Evolutionary conservation across 1,139 yeast genomes (phyloP), one percentile per base, ranked within the genome.

Genomic region (Debaryomyces nepalensis): DNA sequence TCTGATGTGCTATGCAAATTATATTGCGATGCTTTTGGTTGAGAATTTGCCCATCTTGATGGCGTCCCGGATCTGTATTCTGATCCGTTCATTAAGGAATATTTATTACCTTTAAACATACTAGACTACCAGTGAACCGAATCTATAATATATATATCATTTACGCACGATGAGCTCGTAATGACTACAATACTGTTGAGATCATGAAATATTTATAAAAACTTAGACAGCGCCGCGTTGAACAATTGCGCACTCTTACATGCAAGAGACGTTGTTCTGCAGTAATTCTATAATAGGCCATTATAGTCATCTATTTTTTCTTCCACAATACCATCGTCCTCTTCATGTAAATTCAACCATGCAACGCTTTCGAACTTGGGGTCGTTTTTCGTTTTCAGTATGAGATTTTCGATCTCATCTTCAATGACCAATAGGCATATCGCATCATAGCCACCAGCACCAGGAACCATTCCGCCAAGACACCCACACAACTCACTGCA

Each of bases 391-490:
- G 82, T 73, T 3, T 57, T 54, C 3, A 48, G 44, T 10, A 63
- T 53, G 34, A 87, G 68, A 2, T 57, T 45, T 0, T 59, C 58
- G 4, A 81, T 62, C 4, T 79, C 63, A 1, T 64, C 60, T 21
- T 77, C 82, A 3, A 78, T 66, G 3, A 85, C 84, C 24, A 93
- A 64, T 22, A 91, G 58, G 46, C 95, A 79, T 29, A 93, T 79
- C 0, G 99, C 99, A 68, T 93, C 99, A 59, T 81, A 87, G 0
- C 99, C 99, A 16, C 99, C 99, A 0, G 99, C 99, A 2, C 99
- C 99, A 0, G 99, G 99, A 3, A 93, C 96, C 23, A 93, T 95
- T 8, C 97, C 97, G 0, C 97, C 96, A 16, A 91, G 56, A 31
- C 90, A 95, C 9, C 99, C 99, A 0, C 71, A 70, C 14, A 87